These are phyloP conservation scores for Pleurotus salmoneostramineus DNA, from an alignment of 768 basidiomycete species.

Conservation along the genomic window DNA sequence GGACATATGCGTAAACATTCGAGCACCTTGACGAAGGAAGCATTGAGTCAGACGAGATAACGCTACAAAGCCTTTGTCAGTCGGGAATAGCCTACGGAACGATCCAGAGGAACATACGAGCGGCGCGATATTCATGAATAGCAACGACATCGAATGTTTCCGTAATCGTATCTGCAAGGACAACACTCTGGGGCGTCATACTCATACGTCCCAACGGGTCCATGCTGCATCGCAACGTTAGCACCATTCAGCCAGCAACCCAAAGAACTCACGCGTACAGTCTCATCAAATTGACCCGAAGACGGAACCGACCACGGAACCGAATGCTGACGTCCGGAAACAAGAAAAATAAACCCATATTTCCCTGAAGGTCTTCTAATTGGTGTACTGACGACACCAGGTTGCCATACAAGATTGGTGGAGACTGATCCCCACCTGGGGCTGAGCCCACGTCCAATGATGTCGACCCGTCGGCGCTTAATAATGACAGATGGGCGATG, in stretches of 20 bases:
- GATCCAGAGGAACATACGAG: constrained; percentile 45
- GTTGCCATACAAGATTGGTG: constrained; percentile 77
- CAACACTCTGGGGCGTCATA: constrained; percentile 54
- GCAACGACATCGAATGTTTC: constrained; percentile 76
- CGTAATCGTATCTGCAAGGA: constrained; percentile 72
- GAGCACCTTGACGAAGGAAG: constrained; percentile 51
- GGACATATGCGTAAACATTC: constrained; percentile 40
- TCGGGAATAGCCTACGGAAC: neutral
- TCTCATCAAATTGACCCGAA: constrained; percentile 69
- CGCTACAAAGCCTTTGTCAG: constrained; percentile 23
- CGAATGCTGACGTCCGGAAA: constrained; percentile 91
- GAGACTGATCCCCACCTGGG: constrained; percentile 40
- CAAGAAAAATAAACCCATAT: constrained; percentile 80
- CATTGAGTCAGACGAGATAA: constrained; percentile 46
- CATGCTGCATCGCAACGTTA: constrained; percentile 24
- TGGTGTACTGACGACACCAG: constrained; percentile 80
- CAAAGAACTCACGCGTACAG: constrained; percentile 63
- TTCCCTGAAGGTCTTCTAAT: constrained; percentile 76
- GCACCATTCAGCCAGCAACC: constrained; percentile 10
- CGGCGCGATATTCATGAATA: constrained; percentile 71
- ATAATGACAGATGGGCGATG: constrained; percentile 77
- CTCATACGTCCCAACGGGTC: constrained; percentile 48
- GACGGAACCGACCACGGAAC: constrained; percentile 69
- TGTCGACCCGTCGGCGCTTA: constrained; percentile 61
- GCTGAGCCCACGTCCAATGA: constrained; percentile 63